Evolutionary conservation across 208 protist genomes (phyloP).

Genomic region (Crithidia sp.): DNA sequence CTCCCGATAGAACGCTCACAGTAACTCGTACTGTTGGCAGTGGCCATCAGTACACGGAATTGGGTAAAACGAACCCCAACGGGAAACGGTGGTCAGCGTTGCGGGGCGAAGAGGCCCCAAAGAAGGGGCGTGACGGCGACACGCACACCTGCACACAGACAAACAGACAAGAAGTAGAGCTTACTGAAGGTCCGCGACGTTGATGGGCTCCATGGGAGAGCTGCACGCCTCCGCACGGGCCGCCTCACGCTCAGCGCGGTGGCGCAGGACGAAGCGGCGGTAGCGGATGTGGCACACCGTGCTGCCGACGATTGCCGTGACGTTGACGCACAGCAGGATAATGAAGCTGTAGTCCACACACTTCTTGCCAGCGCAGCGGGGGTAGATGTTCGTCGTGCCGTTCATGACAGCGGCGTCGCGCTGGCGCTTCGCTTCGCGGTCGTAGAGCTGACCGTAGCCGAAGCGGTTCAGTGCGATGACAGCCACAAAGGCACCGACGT

Average conservation of each 20-base stretch:
- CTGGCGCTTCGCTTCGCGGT: constrained; percentile 45
- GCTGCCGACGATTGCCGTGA: constrained; percentile 42
- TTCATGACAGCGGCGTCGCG: constrained; percentile 22
- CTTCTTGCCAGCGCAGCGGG: constrained; percentile 41
- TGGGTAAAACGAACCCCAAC: not conserved
- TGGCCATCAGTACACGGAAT: no score
- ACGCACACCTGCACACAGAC: not conserved
- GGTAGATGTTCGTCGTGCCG: constrained; percentile 33
- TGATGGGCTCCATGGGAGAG: not conserved
- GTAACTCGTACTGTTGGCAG: no score
- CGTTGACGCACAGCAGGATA: constrained; percentile 58
- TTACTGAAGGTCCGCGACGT: not conserved
- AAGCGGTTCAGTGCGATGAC: constrained; percentile 71
- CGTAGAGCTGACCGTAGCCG: constrained; percentile 68
- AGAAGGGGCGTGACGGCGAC: no score
- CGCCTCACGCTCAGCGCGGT: not conserved
- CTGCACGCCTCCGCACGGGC: not conserved
- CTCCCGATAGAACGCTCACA: no score
- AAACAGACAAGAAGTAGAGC: not conserved
- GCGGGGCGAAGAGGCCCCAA: no score
- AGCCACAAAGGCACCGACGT: constrained; percentile 51
- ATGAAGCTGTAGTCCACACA: constrained; percentile 51
- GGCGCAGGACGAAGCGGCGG: constrained; percentile 35
- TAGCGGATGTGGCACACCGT: constrained; percentile 57
- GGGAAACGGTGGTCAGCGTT: no score